Percentiles rank a stretch among this genome's conserved stretches.
These are phyloP conservation scores for Fusarium brachygibbosum DNA, from an alignment of 2,329 filamentous ascomycete species.

Conservation along the genomic window DNA sequence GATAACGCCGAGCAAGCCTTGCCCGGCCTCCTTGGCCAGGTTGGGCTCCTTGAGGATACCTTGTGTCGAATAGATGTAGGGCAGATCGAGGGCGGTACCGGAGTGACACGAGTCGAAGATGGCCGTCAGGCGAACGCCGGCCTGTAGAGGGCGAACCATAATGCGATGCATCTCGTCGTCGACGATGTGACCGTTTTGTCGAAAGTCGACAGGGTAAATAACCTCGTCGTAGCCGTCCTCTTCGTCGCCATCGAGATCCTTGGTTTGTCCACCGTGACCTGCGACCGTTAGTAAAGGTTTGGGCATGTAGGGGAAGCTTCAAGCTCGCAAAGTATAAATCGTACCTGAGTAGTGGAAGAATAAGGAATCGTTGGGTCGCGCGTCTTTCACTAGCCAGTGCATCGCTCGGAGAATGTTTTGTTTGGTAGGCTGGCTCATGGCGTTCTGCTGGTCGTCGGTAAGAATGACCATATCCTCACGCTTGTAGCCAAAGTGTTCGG, in stretches of 20 bases:
- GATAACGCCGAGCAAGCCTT: slow-evolving; percentile 71
- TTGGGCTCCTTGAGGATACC: slow-evolving; percentile 78
- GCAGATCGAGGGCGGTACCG: slow-evolving; percentile 74
- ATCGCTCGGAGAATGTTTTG: slow-evolving; percentile 95
- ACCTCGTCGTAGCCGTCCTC: slow-evolving; percentile 87
- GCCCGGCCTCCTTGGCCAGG: slow-evolving; percentile 75
- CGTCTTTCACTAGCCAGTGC: slow-evolving; percentile 98
- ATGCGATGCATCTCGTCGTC: slow-evolving; percentile 87
- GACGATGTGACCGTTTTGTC: slow-evolving; percentile 83
- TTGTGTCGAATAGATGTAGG: slow-evolving; percentile 78
- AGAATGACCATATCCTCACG: slow-evolving; percentile 97
- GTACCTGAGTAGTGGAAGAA: slow-evolving; percentile 97
- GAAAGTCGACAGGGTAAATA: slow-evolving; percentile 86
- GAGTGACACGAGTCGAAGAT: slow-evolving; percentile 78
- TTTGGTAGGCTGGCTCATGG: slow-evolving; percentile 97
- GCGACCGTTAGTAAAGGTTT: slow-evolving; percentile 32
- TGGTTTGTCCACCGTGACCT: slow-evolving; percentile 86
- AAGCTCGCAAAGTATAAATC: slow-evolving; percentile 45
- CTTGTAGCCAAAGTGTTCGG: slow-evolving; percentile 91
- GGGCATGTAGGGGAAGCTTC: background rate
- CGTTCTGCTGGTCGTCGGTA: slow-evolving; percentile 96
- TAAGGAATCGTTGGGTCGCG: slow-evolving; percentile 89
- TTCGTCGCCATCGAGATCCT: slow-evolving; percentile 83
- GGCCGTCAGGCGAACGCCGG: slow-evolving; percentile 71
- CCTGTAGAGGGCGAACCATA: slow-evolving; percentile 71